Evolutionary conservation across 164 flowering plant species (phyloP).

Genomic region (Dillenia suffruticosa): DNA sequence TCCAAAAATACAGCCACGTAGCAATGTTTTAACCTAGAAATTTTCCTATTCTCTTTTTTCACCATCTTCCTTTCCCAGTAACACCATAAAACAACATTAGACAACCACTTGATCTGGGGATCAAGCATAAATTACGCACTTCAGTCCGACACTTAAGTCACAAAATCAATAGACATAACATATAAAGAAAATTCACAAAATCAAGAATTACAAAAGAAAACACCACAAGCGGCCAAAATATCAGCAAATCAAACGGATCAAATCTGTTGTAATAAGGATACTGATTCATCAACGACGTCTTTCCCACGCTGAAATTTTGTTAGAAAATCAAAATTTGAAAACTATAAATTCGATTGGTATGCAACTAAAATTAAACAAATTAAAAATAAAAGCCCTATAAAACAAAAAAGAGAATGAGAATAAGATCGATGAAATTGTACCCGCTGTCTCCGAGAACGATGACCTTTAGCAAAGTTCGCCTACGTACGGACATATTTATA

Average conservation of each 20-base stretch:
- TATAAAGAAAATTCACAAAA: no score
- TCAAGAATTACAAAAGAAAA: not conserved
- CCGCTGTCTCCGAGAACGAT: conserved; percentile 98
- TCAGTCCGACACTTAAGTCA: no score
- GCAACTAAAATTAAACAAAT: conserved; percentile 1
- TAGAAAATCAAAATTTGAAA: not conserved
- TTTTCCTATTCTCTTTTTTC: no score
- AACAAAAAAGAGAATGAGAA: not conserved
- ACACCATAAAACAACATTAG: no score
- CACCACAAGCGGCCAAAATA: not conserved
- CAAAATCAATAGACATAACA: no score
- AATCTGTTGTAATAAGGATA: conserved; percentile 43
- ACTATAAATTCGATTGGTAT: not conserved
- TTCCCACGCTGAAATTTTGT: conserved; percentile 73
- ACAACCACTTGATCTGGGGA: no score
- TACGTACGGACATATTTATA: conserved; percentile 58
- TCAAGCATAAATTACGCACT: no score
- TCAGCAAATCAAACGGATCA: conserved; percentile 10
- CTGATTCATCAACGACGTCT: conserved; percentile 96
- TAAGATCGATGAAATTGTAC: conserved; percentile 24
- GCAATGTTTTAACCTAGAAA: no score
- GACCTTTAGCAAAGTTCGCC: conserved; percentile 85
- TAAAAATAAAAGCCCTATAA: conserved; percentile 1
- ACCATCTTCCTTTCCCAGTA: no score
- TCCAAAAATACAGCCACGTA: no score